A percentile compares a stretch with the other conserved stretches of the same genome.
These are phyloP conservation scores for Peronospora tabacina DNA, from an alignment of 352 stramenopile species.

Conservation along the genomic window DNA sequence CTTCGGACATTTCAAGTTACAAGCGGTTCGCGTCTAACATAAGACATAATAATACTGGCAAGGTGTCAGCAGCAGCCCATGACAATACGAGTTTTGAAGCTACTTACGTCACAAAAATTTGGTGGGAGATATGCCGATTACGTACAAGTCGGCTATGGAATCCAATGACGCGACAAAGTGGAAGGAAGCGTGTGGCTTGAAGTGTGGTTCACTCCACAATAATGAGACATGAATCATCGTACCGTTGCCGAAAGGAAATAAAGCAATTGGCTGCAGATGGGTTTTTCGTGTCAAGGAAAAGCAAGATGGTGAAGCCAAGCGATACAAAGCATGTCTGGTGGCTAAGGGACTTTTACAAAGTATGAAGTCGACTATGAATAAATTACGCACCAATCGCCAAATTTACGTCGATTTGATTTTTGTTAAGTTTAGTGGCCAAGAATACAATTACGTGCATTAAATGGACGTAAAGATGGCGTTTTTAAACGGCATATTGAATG, in stretches of 20 bases:
- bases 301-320: neutral
- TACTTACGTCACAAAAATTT: constrained; percentile 14
- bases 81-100: neutral
- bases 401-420: too few species aligned
- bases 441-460: too few species aligned
- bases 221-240: neutral
- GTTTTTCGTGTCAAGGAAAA: constrained; percentile 4
- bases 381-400: constrained; percentile 7
- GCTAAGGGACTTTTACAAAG: constrained; percentile 10
- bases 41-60: too few species aligned
- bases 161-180: constrained; percentile 15
- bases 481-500: too few species aligned
- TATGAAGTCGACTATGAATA: constrained; percentile 19
- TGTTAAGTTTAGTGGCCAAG: too few species aligned
- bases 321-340: constrained; percentile 17
- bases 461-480: too few species aligned
- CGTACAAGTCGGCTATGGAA: constrained; percentile 13
- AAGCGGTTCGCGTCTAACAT: too few species aligned
- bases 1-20: too few species aligned
- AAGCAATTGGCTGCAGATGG: constrained; percentile 5
- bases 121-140: constrained; percentile 18
- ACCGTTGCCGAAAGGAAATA: neutral
- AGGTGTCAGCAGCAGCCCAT: too few species aligned
- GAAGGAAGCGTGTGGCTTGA: constrained; percentile 4
- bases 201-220: neutral